These are phyloP conservation scores for Oenanthe javanica DNA, from an alignment of 140 eudicot species.

Conservation along the genomic window DNA sequence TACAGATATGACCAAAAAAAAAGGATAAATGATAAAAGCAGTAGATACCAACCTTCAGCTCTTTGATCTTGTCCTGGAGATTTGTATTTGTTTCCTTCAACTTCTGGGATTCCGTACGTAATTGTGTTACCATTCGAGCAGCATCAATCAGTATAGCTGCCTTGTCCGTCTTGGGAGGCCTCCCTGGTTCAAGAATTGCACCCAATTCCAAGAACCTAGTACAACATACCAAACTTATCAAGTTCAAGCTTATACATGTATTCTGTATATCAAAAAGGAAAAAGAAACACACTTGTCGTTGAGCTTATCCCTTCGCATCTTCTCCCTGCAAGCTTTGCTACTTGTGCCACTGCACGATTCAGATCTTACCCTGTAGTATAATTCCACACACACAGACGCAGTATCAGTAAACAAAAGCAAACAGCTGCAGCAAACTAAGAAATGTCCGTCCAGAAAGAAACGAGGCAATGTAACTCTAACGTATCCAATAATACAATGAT, in stretches of 20 bases:
- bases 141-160: slow-evolving; percentile 90
- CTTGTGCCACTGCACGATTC: slow-evolving; percentile 74
- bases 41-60: slow-evolving; percentile 57
- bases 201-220: slow-evolving; percentile 76
- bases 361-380: slow-evolving; percentile 54
- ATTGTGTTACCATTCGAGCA: slow-evolving; percentile 68
- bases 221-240: slow-evolving; percentile 3
- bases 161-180: slow-evolving; percentile 80
- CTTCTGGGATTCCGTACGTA: slow-evolving; percentile 78
- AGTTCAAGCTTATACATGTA: neutral
- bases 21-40: neutral
- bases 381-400: neutral
- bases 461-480: neutral
- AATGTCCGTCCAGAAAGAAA: neutral
- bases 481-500: neutral
- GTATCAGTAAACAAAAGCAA: neutral
- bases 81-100: slow-evolving; percentile 67
- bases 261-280: neutral
- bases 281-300: slow-evolving; percentile 62
- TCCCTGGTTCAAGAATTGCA: slow-evolving; percentile 80
- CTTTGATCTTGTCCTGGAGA: slow-evolving; percentile 85
- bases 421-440: neutral
- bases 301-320: slow-evolving; percentile 80
- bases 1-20: neutral
- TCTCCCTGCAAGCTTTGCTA: slow-evolving; percentile 96